Percentiles rank a stretch among this genome's conserved stretches.
Conservation (phyloP, 140 eudicot genomes). For the Erigeron philadelphicus region DNA sequence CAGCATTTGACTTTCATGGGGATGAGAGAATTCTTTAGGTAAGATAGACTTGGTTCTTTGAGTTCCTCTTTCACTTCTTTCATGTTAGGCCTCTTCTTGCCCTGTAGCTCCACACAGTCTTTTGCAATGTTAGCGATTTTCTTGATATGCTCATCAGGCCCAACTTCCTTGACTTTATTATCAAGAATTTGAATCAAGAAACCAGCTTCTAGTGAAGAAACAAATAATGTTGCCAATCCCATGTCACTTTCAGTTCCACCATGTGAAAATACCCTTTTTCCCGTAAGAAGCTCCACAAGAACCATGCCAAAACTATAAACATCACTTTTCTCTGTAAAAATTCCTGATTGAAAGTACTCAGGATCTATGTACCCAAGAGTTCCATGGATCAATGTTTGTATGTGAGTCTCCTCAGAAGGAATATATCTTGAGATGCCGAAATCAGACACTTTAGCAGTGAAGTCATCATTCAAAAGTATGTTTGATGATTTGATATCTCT, state of each 20-base stretch:
- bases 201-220: conserved; percentile 31
- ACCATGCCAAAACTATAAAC: conserved; percentile 48
- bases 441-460: conserved; percentile 41
- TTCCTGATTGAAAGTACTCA: conserved; percentile 40
- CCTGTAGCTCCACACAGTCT: conserved; percentile 31
- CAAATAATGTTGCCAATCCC: conserved; percentile 33
- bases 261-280: conserved; percentile 31
- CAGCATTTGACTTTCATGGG: background rate
- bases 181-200: conserved; percentile 37
- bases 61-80: conserved; percentile 23
- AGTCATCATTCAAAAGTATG: conserved; percentile 37
- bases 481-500: conserved; percentile 41
- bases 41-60: conserved; percentile 2
- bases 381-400: conserved; percentile 31
- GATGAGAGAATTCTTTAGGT: conserved; percentile 10
- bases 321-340: conserved; percentile 36
- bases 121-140: conserved; percentile 23
- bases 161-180: conserved; percentile 30
- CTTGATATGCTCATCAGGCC: conserved; percentile 26
- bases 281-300: conserved; percentile 43
- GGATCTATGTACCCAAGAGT: conserved; percentile 44
- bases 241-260: conserved; percentile 35
- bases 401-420: conserved; percentile 24
- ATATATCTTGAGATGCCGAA: conserved; percentile 38
- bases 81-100: conserved; percentile 30